phyloP scores from a whole-genome alignment of 208 protist genomes.

The Crithidia bombi region DNA sequence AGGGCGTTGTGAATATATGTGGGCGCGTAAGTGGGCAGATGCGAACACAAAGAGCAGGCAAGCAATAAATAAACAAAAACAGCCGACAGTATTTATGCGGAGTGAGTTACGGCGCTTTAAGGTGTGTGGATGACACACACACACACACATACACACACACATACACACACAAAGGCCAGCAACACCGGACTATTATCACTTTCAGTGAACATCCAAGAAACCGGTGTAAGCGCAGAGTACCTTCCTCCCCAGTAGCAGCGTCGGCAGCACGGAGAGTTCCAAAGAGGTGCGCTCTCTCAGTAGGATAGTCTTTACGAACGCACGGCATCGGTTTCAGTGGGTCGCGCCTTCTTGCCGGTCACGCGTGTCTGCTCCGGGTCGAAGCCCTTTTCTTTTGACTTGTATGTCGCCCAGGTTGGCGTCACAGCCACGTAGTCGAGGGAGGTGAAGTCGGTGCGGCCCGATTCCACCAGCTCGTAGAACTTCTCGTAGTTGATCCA shows the following conservation, averaged over 20 bases:
- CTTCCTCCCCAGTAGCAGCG: too few species aligned
- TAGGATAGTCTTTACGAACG: constrained; percentile 54
- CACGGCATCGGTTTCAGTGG: constrained; percentile 37
- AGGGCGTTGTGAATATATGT: background rate
- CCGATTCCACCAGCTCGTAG: constrained; percentile 56
- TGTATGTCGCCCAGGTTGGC: constrained; percentile 84
- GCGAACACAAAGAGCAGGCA: background rate
- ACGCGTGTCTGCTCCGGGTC: constrained; percentile 85
- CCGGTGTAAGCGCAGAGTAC: too few species aligned
- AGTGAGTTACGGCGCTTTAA: too few species aligned
- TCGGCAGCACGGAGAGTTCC: too few species aligned
- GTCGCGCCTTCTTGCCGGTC: constrained; percentile 64
- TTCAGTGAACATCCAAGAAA: too few species aligned
- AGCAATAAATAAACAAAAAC: too few species aligned
- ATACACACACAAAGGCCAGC: too few species aligned
- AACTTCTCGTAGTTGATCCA: constrained; percentile 94
- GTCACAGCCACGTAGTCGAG: constrained; percentile 82
- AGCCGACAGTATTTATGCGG: too few species aligned
- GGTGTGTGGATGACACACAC: too few species aligned
- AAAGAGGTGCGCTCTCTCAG: too few species aligned
- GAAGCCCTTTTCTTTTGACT: constrained; percentile 84
- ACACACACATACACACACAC: too few species aligned
- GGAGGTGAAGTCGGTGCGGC: constrained; percentile 60
- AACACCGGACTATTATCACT: too few species aligned
- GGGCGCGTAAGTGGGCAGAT: background rate